Base-by-base conservation (phyloP, 495 filamentous ascomycete genomes). In the Chaetomium tenue region DNA sequence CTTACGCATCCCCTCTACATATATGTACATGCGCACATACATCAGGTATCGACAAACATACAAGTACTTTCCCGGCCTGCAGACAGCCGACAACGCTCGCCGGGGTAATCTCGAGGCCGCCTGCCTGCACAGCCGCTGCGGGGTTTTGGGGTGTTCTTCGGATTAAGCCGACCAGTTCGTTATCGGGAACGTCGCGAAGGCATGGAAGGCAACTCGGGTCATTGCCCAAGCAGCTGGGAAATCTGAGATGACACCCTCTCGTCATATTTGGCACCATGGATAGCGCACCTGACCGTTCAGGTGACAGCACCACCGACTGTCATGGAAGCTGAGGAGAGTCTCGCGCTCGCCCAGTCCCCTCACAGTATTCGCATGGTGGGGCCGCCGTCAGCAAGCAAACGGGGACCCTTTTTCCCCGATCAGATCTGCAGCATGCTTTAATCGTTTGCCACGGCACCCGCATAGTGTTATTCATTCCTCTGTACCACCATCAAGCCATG, bases 281-380 rank as follows among this genome's bases (percentile, higher is more conserved):
- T 33, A 54, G 0, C 60, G 60, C 60, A 61, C 60, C 47, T 61
- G 60, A 61, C 60, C 12, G 20, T 28, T 61, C 60, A 61, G 60
- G 60, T 61, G 60, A 61, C 28, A 18, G 16, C 40, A 44, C 40
- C 16, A 15, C 15, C 40, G 40, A 44, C 40, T 44, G 3, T 6
- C 16, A n/a, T n/a, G n/a, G 39, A 18, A 44, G 40, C 40, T 18
- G 40, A 15, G 40, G 11, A 37, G 33, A 37, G 6, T 37, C 5
- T 30, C 6, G 28, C 28, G 28, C 1, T 37, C 33, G 33, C 11
- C 33, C 33, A 37, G 33, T 37, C 33, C 5, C 9, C 33, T 37
- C 1, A 5, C 40, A 44, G 40, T 3, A 6, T 47, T 47, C 44
- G 18, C 2, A n/a, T 47, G 44, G 7, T n/a, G 7, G 16, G 44